A percentile compares a stretch with the other conserved stretches of the same genome.
These are phyloP conservation scores for Letharia columbiana DNA, from an alignment of 495 filamentous ascomycete species.

Conservation along the genomic window DNA sequence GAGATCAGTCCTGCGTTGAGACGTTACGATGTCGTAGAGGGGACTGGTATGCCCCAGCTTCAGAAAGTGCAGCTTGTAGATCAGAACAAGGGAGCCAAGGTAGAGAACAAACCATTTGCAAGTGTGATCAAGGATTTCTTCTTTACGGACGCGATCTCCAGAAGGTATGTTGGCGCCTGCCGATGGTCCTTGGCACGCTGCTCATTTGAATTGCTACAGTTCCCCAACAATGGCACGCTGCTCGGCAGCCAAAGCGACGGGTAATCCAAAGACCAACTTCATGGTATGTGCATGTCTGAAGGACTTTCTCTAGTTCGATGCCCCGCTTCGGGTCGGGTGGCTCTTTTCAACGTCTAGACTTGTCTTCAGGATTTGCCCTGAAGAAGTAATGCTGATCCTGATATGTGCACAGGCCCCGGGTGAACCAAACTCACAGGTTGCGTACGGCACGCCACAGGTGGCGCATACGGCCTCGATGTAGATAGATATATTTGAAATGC, in stretches of 20 bases:
- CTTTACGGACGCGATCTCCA: constrained; percentile 91
- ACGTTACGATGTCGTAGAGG: constrained; percentile 84
- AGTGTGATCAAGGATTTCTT: constrained; percentile 90
- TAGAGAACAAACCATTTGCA: constrained; percentile 55
- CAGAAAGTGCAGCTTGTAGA: constrained; percentile 90
- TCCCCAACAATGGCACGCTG: constrained; percentile 96
- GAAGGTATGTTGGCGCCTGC: constrained; percentile 52
- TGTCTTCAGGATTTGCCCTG: not conserved
- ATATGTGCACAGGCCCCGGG: constrained; percentile 58
- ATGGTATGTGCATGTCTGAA: constrained; percentile 46
- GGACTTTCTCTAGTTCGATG: not conserved
- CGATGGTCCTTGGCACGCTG: not conserved
- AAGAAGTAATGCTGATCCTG: not conserved
- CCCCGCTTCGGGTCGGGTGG: not conserved
- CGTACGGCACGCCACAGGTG: constrained; percentile 17
- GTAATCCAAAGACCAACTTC: constrained; percentile 69
- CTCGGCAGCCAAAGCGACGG: constrained; percentile 68
- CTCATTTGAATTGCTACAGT: constrained; percentile 41
- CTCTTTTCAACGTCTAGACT: not conserved
- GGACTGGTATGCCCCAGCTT: constrained; percentile 56
- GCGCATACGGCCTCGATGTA: constrained; percentile 18
- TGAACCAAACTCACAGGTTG: constrained; percentile 27
- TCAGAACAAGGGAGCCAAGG: constrained; percentile 78
- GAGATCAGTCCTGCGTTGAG: constrained; percentile 85
- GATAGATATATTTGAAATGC: not conserved